phyloP scores from a whole-genome alignment of 768 basidiomycete genomes.

The Crassisporium funariophilum region DNA sequence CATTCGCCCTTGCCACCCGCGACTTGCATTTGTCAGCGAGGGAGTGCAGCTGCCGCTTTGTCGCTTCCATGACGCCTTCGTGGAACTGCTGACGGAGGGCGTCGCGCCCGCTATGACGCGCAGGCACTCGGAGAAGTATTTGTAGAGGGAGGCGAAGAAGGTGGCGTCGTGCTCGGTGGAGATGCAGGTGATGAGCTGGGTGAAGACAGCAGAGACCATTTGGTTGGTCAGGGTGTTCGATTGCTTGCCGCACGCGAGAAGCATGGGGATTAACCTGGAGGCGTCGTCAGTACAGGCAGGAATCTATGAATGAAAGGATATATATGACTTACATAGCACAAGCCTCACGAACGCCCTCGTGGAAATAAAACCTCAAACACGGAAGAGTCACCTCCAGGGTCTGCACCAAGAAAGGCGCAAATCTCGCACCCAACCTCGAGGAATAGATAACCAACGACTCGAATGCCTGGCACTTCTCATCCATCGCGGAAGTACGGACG shows the following conservation, averaged over 20 bases:
- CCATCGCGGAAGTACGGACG: constrained; percentile 77
- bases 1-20: constrained; percentile 41
- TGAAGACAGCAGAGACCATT: constrained; percentile 70
- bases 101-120: constrained; percentile 58
- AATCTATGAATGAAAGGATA: not conserved
- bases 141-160: constrained; percentile 77
- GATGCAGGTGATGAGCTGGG: constrained; percentile 64
- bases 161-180: constrained; percentile 71
- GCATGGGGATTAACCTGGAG: constrained; percentile 68
- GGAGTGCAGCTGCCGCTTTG: constrained; percentile 67
- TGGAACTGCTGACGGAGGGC: constrained; percentile 56
- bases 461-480: constrained; percentile 87
- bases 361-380: constrained; percentile 74
- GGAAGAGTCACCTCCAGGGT: constrained; percentile 73
- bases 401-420: constrained; percentile 73
- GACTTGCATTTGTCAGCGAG: constrained; percentile 70
- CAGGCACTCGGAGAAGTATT: constrained; percentile 63
- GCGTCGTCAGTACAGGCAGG: not conserved
- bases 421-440: constrained; percentile 63
- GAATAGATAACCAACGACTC: constrained; percentile 82
- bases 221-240: constrained; percentile 64
- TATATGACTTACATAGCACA: constrained; percentile 64
- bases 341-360: constrained; percentile 83
- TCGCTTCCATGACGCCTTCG: constrained; percentile 62
- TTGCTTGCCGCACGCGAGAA: constrained; percentile 67